Evolutionary conservation across 108 stramenopile genomes (phyloP), one percentile per base, ranked within the genome.

Genomic region (Cyclotella choctawhatcheeana): DNA sequence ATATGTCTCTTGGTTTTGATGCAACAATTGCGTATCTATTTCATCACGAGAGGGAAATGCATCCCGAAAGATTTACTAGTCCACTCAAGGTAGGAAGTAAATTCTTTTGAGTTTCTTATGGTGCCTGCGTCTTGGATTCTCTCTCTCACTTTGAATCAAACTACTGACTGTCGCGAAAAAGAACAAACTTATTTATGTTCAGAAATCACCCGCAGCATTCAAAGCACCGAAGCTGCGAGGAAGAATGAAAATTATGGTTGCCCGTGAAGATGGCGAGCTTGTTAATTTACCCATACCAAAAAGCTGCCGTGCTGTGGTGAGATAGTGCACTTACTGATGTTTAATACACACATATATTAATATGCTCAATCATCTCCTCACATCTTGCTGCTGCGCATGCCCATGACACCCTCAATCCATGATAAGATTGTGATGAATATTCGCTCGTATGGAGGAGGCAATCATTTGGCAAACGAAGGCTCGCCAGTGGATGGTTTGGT

Each of bases 1-100:
- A 90, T 44, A 83, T 90, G 55, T 84, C 83, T 34, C 74, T 90
- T 54, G 89, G 89, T 12, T 78, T 90, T 56, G 89, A 90, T 75
- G 89, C 89, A 16, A 63, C 67, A 22, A 81, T 87, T 18, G 86
- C 88, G 1, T 72, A 80, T 34, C 59, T 70, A 16, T 90, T 90
- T 74, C 89, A 90, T 43, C 55, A 68, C 22, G 86, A 87, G 58
- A 70, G 89, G 34, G 47, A 83, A 14, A 52, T 25, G 10, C 44
- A 89, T 65, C 89, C 89, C 16, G 79, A 87, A 52, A 79, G 78
- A 29, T 90, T 89, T 71, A 79, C 84, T 47, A 84, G 84, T 50
- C 60, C 78, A 22, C 12, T 71, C 25, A 64, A 64, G 63, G 44
- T 56, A 30, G 12, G 55, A 31, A 31, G 31, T 0, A 4, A 1